These are phyloP conservation scores for Phyllosticta ampelicida DNA, from an alignment of 2,329 filamentous ascomycete species.

Conservation along the genomic window DNA sequence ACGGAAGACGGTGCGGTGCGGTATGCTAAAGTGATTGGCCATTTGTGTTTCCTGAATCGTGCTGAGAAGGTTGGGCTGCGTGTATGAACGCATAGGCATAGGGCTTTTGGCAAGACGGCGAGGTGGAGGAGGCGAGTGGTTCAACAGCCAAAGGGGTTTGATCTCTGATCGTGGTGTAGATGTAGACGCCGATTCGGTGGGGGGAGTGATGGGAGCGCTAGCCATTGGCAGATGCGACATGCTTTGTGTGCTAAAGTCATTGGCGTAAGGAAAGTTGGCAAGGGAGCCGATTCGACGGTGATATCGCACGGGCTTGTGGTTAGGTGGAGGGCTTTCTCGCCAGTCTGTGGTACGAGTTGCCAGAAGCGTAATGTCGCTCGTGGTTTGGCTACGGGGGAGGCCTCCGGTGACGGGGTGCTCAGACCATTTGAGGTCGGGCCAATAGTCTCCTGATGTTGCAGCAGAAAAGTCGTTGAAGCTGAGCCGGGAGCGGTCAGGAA, in stretches of 20 bases:
- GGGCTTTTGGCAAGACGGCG: neutral
- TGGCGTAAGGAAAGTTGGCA: neutral
- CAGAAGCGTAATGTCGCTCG: constrained; percentile 1
- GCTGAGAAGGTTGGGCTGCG: constrained; percentile 6
- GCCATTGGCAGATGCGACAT: neutral
- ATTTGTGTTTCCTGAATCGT: neutral
- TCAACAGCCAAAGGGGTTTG: neutral
- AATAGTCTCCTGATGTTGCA: neutral
- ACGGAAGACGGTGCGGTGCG: constrained; percentile 1
- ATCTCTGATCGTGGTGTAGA: neutral
- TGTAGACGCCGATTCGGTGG: neutral
- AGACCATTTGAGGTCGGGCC: neutral
- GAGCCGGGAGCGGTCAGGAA: neutral
- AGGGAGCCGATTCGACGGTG: neutral
- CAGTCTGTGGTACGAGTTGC: neutral
- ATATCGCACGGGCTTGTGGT: neutral
- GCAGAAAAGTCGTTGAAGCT: neutral
- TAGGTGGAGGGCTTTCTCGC: neutral
- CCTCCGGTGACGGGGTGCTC: neutral
- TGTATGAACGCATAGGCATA: neutral
- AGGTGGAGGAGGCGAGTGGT: neutral
- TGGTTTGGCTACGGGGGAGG: constrained; percentile 5
- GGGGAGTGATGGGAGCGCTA: neutral
- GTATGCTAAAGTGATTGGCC: neutral
- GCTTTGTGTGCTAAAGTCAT: neutral